phyloP scores from a whole-genome alignment of 352 stramenopile genomes.

The Ophiocytium majus region DNA sequence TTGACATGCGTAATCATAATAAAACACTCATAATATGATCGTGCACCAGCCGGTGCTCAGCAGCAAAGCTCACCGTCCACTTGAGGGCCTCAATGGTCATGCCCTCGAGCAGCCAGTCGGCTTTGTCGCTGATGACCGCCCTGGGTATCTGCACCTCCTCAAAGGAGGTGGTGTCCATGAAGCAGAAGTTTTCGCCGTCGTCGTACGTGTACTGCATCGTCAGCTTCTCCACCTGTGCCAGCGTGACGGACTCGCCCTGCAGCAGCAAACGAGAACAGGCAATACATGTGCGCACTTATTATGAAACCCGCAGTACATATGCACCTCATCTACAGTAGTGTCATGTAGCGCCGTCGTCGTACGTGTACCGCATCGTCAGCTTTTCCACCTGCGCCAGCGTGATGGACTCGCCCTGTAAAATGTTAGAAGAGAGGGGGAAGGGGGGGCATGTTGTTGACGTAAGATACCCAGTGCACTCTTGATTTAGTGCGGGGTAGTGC shows the following conservation, averaged over 20 bases:
- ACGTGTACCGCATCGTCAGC: conserved; percentile 61
- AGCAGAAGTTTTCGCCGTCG: conserved; percentile 64
- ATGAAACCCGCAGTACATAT: too few species aligned
- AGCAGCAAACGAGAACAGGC: background rate
- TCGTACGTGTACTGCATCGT: conserved; percentile 61
- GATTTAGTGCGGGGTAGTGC: too few species aligned
- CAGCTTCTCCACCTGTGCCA: conserved; percentile 58
- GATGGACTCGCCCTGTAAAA: conserved; percentile 43
- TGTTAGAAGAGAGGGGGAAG: too few species aligned
- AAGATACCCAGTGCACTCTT: too few species aligned
- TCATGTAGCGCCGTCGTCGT: conserved; percentile 55
- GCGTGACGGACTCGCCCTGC: conserved; percentile 42
- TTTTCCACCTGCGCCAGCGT: conserved; percentile 55
- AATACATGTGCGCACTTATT: too few species aligned
- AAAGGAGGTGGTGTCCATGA: conserved; percentile 75
- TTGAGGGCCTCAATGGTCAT: conserved; percentile 66
- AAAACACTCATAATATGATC: too few species aligned
- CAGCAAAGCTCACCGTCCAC: conserved; percentile 41
- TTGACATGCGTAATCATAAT: too few species aligned
- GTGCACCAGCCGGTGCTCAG: too few species aligned
- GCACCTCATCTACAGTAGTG: too few species aligned
- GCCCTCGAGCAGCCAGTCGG: conserved; percentile 68
- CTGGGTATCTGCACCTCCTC: conserved; percentile 67
- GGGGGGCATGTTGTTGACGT: too few species aligned
- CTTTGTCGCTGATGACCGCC: conserved; percentile 63